Evolutionary conservation across 176 grass and related monocot genomes (phyloP).

Genomic region (Zoysia japonica): DNA sequence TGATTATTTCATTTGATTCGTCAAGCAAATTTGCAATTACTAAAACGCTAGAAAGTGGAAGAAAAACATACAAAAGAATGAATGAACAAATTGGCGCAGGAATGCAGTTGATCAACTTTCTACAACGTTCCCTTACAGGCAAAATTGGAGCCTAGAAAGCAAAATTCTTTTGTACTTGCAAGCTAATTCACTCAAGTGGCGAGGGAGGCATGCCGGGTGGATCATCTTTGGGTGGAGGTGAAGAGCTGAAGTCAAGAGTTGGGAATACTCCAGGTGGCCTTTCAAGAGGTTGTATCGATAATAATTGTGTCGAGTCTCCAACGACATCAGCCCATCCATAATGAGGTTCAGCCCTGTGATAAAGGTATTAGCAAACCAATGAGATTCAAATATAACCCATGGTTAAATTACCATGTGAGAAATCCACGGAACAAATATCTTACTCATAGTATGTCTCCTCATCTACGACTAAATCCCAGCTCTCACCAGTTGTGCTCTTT

Average conservation of each 20-base stretch:
- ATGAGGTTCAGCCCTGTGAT: constrained; percentile 73
- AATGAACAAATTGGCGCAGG: constrained; percentile 55
- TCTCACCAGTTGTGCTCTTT: constrained; percentile 92
- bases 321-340: constrained; percentile 98
- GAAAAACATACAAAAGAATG: constrained; percentile 42
- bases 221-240: constrained; percentile 42
- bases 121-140: constrained; percentile 48
- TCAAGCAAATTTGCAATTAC: background rate
- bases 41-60: constrained; percentile 14
- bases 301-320: constrained; percentile 78
- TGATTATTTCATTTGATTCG: constrained; percentile 31
- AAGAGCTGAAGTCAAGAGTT: constrained; percentile 56
- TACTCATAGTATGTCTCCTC: constrained; percentile 98
- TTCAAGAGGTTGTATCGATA: constrained; percentile 73
- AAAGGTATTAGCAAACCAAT: background rate
- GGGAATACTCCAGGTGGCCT: constrained; percentile 73
- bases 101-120: constrained; percentile 42
- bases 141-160: constrained; percentile 50
- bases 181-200: constrained; percentile 45
- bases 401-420: background rate
- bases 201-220: constrained; percentile 45
- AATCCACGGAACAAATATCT: constrained; percentile 25
- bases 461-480: constrained; percentile 82
- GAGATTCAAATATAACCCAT: background rate
- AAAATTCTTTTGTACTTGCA: constrained; percentile 16